Base-by-base conservation (phyloP, 2,329 filamentous ascomycete genomes). In the Alternaria tenuissima region DNA sequence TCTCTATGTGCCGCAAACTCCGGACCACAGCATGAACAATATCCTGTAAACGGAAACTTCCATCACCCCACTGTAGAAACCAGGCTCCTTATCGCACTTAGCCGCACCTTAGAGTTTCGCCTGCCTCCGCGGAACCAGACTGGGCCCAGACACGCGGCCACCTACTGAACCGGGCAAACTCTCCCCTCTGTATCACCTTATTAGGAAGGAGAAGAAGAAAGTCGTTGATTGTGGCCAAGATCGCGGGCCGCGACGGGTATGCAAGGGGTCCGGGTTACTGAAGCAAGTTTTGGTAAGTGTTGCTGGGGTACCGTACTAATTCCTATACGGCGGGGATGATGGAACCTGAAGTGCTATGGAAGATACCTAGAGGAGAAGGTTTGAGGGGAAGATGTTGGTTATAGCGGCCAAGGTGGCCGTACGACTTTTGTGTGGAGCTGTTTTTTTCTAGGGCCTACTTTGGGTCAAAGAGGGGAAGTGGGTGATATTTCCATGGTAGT, bases 71-170 rank as follows among this genome's bases (percentile, higher is more conserved):
- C 11, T 1, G 20, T 24, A 6, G 20, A 42, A 42, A 42, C 14
- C 20, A 24, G 39, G 39, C 39, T 42, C 20, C 20, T 16, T 7
- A 16, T 42, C 20, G 39, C 20, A 24, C 20, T 14, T 42, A 3
- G 38, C 18, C 38, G 38, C 38, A 41, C 18, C 9, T 22, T 18
- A 5, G 20, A 41, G 18, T 12, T 12, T 12, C 30, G 30, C 46
- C 46, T 48, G 46, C 18, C 30, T 48, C 46, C 46, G 46, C 46
- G 46, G 46, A 48, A 48, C 30, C 46, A 48, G 9, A 22, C 5
- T 20, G 9, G 6, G 12, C 4, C 30, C 30, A 36, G 12, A 34
- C 12, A 36, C 36, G 12, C 22, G 38, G 38, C 20, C 16, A 18
- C n/a, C 4, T 39, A 22, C 38, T 18, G 4, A 41, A 41, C 38